Percentiles rank a stretch among this genome's conserved stretches.
Evolutionary conservation across 2,329 filamentous ascomycete genomes (phyloP).

Genomic region (Dothistroma pini): DNA sequence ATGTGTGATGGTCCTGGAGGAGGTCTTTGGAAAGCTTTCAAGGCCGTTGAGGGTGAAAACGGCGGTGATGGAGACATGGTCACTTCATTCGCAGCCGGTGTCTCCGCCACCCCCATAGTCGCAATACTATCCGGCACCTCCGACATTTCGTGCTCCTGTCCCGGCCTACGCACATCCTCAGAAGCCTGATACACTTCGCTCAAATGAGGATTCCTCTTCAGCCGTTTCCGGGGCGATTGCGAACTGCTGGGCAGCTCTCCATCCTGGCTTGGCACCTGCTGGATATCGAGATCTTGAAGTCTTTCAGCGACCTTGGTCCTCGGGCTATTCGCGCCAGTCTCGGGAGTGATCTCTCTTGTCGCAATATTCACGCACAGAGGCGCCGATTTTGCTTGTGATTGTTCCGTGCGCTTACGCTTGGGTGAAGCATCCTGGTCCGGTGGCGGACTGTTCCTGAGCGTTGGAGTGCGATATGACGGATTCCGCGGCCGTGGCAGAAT

Average conservation of each 20-base stretch:
- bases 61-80: background rate
- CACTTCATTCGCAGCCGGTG: background rate
- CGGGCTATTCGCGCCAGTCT: constrained; percentile 27
- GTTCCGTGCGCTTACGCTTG: constrained; percentile 23
- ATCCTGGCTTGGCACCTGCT: constrained; percentile 1
- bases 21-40: background rate
- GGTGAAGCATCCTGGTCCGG: constrained; percentile 17
- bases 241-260: constrained; percentile 7
- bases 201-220: constrained; percentile 15
- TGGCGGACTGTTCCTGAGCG: constrained; percentile 20
- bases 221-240: constrained; percentile 22
- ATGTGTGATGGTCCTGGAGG: background rate
- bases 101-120: background rate
- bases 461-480: constrained; percentile 26
- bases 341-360: background rate
- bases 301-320: constrained; percentile 29
- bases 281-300: constrained; percentile 24
- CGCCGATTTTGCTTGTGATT: background rate
- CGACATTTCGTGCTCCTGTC: background rate
- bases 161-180: background rate
- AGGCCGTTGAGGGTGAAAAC: constrained; percentile 1
- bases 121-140: background rate
- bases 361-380: background rate
- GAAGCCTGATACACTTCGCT: background rate
- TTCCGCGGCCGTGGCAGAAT: constrained; percentile 23